Conservation (phyloP, 768 basidiomycete genomes). For the Tulasnella sp. region DNA sequence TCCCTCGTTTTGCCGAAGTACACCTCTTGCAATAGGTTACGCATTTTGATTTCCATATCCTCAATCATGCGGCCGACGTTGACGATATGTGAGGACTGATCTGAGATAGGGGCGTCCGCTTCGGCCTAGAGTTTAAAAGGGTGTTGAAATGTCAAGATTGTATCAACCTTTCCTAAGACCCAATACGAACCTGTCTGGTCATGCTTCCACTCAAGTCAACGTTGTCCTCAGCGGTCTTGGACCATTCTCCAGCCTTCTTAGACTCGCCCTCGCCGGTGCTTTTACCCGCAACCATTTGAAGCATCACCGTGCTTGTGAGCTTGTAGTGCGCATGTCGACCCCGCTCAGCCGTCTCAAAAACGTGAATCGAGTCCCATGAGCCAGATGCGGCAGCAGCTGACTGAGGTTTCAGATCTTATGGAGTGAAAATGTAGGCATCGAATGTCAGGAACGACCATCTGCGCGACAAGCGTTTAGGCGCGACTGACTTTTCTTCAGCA, state of each 20-base stretch:
- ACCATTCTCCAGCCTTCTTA: slow-evolving; percentile 31
- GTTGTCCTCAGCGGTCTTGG: slow-evolving; percentile 47
- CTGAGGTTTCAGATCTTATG: slow-evolving; percentile 18
- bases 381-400: slow-evolving; percentile 48
- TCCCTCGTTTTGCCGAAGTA: slow-evolving; percentile 97
- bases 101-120: slow-evolving; percentile 74
- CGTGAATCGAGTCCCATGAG: slow-evolving; percentile 97
- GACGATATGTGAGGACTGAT: slow-evolving; percentile 71
- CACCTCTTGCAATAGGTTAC: slow-evolving; percentile 87
- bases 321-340: slow-evolving; percentile 93
- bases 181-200: slow-evolving; percentile 75
- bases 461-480: background rate
- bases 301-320: slow-evolving; percentile 93
- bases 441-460: background rate
- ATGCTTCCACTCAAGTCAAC: slow-evolving; percentile 88
- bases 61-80: slow-evolving; percentile 96
- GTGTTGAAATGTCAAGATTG: too few species aligned
- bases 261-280: slow-evolving; percentile 23
- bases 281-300: slow-evolving; percentile 50
- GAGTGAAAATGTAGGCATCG: slow-evolving; percentile 24
- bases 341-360: slow-evolving; percentile 89
- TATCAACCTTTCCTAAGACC: too few species aligned
- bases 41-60: slow-evolving; percentile 99
- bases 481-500: slow-evolving; percentile 80
- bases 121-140: slow-evolving; percentile 44